A percentile compares a stretch with the other conserved stretches of the same genome.
These are phyloP conservation scores for Exophiala viscosa DNA, from an alignment of 2,329 filamentous ascomycete species.

Conservation along the genomic window DNA sequence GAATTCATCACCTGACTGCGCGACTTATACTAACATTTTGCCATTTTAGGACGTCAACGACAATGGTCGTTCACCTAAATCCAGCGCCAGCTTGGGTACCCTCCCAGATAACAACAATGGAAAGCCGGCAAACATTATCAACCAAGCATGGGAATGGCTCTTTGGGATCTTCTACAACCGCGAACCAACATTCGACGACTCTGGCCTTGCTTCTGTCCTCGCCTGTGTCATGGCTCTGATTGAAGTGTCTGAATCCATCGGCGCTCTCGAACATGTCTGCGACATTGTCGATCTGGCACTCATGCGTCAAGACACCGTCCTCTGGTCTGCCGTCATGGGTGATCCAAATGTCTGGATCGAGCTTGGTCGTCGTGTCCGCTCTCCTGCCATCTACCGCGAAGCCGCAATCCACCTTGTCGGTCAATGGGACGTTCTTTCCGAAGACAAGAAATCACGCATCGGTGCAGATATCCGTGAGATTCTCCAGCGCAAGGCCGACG, in stretches of 20 bases:
- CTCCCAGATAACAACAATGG: constrained; percentile 36
- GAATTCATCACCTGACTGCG: not conserved
- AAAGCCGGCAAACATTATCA: constrained; percentile 17
- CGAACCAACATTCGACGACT: constrained; percentile 40
- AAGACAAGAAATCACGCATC: constrained; percentile 24
- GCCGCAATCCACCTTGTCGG: constrained; percentile 34
- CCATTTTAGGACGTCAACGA: constrained; percentile 35
- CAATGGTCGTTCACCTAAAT: constrained; percentile 30
- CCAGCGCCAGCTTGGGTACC: constrained; percentile 20
- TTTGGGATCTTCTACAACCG: constrained; percentile 47
- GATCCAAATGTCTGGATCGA: constrained; percentile 46
- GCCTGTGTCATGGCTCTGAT: constrained; percentile 40
- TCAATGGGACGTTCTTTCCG: constrained; percentile 29
- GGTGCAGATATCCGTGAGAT: constrained; percentile 24
- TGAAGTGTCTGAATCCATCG: constrained; percentile 46
- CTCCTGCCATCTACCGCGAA: constrained; percentile 39
- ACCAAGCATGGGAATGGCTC: constrained; percentile 41
- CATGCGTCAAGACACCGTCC: constrained; percentile 43
- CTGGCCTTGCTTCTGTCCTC: constrained; percentile 39
- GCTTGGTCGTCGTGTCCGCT: constrained; percentile 45
- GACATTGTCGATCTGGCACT: constrained; percentile 48
- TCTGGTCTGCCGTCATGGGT: constrained; percentile 44
- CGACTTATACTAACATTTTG: not conserved
- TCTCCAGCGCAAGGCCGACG: constrained; percentile 28
- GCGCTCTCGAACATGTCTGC: constrained; percentile 41